These are phyloP conservation scores for Huntiella moniliformis DNA, from an alignment of 2,329 filamentous ascomycete species.

Conservation along the genomic window DNA sequence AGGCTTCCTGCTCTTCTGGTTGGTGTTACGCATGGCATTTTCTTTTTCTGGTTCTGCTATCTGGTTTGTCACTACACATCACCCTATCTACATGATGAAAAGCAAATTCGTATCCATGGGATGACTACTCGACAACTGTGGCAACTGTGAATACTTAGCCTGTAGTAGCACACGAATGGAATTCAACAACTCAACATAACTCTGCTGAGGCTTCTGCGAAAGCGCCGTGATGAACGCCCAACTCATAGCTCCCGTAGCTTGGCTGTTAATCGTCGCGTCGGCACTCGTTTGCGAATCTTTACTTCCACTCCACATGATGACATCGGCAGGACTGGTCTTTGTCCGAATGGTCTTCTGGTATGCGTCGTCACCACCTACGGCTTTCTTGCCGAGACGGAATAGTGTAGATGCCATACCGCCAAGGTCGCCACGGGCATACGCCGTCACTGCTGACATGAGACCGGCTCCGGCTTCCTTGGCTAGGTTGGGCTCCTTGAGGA, in stretches of 20 bases:
- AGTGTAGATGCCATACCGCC: conserved; percentile 56
- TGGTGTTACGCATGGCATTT: background rate
- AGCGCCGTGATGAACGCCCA: conserved; percentile 76
- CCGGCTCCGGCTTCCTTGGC: conserved; percentile 53
- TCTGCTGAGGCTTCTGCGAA: conserved; percentile 77
- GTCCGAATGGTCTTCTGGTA: conserved; percentile 59
- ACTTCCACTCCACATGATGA: conserved; percentile 83
- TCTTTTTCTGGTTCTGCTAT: background rate
- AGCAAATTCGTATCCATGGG: conserved; percentile 51
- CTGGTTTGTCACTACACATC: background rate
- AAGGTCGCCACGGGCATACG: conserved; percentile 63
- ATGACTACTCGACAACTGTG: conserved; percentile 79
- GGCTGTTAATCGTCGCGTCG: conserved; percentile 62
- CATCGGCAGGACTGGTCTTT: conserved; percentile 74
- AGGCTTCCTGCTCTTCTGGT: too few species aligned
- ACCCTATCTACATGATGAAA: conserved; percentile 38
- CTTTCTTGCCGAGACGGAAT: conserved; percentile 57
- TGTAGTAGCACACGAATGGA: conserved; percentile 71
- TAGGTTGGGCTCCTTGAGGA: conserved; percentile 55
- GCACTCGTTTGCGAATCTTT: conserved; percentile 80
- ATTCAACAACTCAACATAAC: conserved; percentile 76
- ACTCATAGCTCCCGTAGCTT: conserved; percentile 85
- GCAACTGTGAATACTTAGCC: conserved; percentile 69
- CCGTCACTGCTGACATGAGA: conserved; percentile 47
- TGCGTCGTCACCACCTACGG: conserved; percentile 51